These are phyloP conservation scores for Saccharomycopsis synnaedendra DNA, from an alignment of 805 yeast genomes.

Conservation along the genomic window DNA sequence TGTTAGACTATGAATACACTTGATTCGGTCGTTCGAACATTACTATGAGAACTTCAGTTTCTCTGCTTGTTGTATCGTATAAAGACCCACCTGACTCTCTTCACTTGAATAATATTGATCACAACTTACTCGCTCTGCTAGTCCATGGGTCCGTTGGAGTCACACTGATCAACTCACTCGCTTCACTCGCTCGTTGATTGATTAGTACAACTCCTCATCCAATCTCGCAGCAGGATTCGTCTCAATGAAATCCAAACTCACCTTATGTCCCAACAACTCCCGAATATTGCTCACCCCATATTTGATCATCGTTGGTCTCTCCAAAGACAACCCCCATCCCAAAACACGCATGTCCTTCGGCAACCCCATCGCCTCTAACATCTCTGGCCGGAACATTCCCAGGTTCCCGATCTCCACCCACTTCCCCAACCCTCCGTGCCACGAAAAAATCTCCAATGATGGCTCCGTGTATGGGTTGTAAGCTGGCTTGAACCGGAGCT, in stretches of 20 bases:
- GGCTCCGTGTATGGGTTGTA: constrained; percentile 99
- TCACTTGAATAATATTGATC: background rate
- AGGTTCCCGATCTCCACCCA: constrained; percentile 99
- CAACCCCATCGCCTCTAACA: constrained; percentile 97
- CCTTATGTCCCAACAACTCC: constrained; percentile 96
- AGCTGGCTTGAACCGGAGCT: constrained; percentile 95
- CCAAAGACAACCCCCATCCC: constrained; percentile 96
- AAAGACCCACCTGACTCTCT: background rate
- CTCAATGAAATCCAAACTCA: constrained; percentile 86
- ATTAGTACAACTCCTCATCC: constrained; percentile 54
- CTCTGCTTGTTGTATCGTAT: too few relatives aligned
- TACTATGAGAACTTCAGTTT: too few relatives aligned
- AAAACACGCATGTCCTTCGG: constrained; percentile 88
- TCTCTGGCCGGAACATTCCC: constrained; percentile 99
- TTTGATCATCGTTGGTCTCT: constrained; percentile 99
- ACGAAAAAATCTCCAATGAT: constrained; percentile 92
- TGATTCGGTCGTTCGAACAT: too few relatives aligned
- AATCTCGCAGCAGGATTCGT: constrained; percentile 95
- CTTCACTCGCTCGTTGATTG: background rate
- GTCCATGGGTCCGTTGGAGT: too few relatives aligned
- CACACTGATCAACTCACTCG: too few relatives aligned
- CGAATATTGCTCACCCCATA: constrained; percentile 92
- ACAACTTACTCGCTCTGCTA: background rate
- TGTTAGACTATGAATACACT: too few relatives aligned
- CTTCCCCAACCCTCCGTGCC: constrained; percentile 86